These are phyloP conservation scores for Ustilago cynodontis DNA, from an alignment of 1,284 basidiomycete species.

Conservation along the genomic window DNA sequence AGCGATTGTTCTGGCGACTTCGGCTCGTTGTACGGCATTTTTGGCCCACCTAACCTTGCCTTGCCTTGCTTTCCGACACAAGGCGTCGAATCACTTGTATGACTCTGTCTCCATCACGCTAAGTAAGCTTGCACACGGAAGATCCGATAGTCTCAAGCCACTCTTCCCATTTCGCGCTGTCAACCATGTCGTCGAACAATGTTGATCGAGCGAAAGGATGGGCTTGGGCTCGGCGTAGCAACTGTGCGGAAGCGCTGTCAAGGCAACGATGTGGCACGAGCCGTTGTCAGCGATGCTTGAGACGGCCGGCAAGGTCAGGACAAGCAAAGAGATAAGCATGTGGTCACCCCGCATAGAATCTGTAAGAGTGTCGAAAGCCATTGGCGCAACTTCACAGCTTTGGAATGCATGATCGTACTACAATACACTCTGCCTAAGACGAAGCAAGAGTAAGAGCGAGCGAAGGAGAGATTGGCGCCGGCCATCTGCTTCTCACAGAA, in stretches of 20 bases:
- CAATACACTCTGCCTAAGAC: no score
- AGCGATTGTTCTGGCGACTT: not conserved
- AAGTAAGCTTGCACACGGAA: conserved; percentile 4
- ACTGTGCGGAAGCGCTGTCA: not conserved
- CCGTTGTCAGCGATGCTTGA: not conserved
- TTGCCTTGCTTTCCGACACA: conserved; percentile 9
- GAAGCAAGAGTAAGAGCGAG: not conserved
- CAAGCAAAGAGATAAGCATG: not conserved
- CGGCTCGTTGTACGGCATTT: conserved; percentile 12
- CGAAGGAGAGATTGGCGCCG: conserved; percentile 4
- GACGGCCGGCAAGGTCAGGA: not conserved
- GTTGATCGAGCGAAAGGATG: no score
- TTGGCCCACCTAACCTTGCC: conserved; percentile 21
- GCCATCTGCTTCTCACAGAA: not conserved
- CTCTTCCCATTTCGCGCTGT: not conserved
- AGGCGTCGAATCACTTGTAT: no score
- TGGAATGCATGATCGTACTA: not conserved
- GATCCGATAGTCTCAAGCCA: not conserved
- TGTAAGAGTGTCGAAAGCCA: not conserved
- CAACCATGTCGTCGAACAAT: no score
- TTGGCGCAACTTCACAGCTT: not conserved
- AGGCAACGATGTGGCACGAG: not conserved
- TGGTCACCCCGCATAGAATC: not conserved
- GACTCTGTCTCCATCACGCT: not conserved
- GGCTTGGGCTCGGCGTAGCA: not conserved